phyloP scores from a whole-genome alignment of 1,139 yeast species.

The Saccharomyces hybrid region DNA sequence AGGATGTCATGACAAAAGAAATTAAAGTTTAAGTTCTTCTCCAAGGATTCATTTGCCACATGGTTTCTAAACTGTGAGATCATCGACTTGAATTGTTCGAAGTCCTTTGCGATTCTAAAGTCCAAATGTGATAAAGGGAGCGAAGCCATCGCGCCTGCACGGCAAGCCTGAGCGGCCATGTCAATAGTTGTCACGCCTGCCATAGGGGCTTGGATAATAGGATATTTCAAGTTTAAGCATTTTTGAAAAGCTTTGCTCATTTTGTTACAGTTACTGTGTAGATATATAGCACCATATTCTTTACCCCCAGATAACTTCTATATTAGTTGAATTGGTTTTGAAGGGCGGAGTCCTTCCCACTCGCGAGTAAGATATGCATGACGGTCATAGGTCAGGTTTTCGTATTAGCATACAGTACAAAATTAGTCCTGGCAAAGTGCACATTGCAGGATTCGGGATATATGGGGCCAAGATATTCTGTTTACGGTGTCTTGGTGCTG shows the following conservation, averaged over 20 bases:
- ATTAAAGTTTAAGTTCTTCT: neutral
- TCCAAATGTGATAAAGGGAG: conserved; percentile 34
- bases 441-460: too few relatives aligned
- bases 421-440: too few relatives aligned
- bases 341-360: neutral
- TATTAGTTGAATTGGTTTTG: neutral
- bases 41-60: neutral
- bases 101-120: neutral
- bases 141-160: conserved; percentile 42
- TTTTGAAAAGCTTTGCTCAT: neutral
- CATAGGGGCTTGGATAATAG: conserved; percentile 48
- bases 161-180: conserved; percentile 36
- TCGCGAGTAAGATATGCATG: neutral
- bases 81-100: neutral
- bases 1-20: neutral
- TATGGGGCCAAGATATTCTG: too few relatives aligned
- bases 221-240: conserved; percentile 28
- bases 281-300: too few relatives aligned
- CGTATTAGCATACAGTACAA: too few relatives aligned
- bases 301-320: too few relatives aligned
- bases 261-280: neutral
- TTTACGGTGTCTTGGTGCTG: too few relatives aligned
- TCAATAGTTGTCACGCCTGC: conserved; percentile 42
- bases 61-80: neutral
- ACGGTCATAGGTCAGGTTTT: neutral